A percentile compares a stretch with the other conserved stretches of the same genome.
Conservation (phyloP, 2,329 filamentous ascomycete genomes). For the Aspergillus novoparasiticus region DNA sequence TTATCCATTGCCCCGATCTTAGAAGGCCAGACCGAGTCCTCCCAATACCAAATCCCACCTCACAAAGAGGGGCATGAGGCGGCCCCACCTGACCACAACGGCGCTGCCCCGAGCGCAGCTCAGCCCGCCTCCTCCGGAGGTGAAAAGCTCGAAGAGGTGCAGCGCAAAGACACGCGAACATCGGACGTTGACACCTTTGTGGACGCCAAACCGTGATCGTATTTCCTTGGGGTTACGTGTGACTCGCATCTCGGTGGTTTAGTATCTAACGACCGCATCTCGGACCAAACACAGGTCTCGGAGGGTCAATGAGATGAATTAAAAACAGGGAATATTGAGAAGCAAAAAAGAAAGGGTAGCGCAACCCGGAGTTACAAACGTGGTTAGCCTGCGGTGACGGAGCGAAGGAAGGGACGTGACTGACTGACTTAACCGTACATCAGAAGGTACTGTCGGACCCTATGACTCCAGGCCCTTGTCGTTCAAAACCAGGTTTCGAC, state of each 20-base stretch:
- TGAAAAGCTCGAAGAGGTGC: conserved; percentile 23
- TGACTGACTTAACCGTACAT: conserved; percentile 1
- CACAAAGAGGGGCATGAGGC: conserved; percentile 24
- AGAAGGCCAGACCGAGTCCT: conserved; percentile 67
- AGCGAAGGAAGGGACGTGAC: conserved; percentile 6
- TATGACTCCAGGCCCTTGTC: conserved; percentile 4
- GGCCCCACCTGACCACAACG: conserved; percentile 12
- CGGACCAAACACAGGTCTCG: neutral
- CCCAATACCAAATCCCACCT: conserved; percentile 61
- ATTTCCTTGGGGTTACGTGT: neutral
- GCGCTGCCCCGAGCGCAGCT: neutral
- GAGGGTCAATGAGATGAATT: neutral
- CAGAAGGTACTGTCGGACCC: neutral
- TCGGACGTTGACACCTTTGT: conserved; percentile 47
- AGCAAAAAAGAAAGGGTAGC: conserved; percentile 6
- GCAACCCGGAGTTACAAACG: conserved; percentile 13
- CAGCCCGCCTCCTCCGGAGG: conserved; percentile 4
- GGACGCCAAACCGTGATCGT: conserved; percentile 32
- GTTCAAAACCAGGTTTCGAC: conserved; percentile 27
- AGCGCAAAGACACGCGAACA: conserved; percentile 43
- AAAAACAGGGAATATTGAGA: neutral
- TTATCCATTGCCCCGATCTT: conserved; percentile 83
- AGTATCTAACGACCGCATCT: neutral
- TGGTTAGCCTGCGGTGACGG: conserved; percentile 28
- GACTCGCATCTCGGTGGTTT: neutral